Evolutionary conservation across 2,329 filamentous ascomycete species (phyloP), one percentile per base, ranked within the genome.

Genomic region (Trichothecium sympodiale): DNA sequence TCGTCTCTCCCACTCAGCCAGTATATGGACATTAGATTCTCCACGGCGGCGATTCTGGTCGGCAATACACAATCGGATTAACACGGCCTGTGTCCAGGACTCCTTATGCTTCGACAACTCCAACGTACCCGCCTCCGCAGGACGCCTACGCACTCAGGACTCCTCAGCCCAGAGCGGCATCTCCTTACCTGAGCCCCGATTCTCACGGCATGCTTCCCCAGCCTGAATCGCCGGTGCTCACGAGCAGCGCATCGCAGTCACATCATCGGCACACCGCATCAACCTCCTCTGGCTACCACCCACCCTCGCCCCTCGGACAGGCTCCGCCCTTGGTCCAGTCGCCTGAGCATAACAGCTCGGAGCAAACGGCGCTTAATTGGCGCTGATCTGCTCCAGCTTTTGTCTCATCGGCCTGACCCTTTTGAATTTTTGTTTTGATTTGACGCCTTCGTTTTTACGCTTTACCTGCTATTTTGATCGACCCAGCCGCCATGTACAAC

Each of bases 1-100:
- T 75, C 67, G 71, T 76, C 61, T 65, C 68, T 72, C 71, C 71
- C 67, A 64, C 69, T 60, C 69, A 74, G 62, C 61, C 70, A 57
- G 63, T 74, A 62, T 25, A 25, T 75, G 70, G 71, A 73, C 68
- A 25, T 60, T 75, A 71, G 61, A 49, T 57, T 47, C 51, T 51
- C 55, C 59, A 60, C 55, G 57, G 50, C 52, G 60, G 57, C 56
- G 49, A 50, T 46, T 41, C 47, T 52, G 53, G 52, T 48, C 45
- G 46, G 54, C 52, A 52, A 55, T 52, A 57, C 51, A 59, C 53
- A 59, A 59, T 58, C 54, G 69, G 60, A 70, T 74, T 75, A 65
- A 74, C 70, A 25, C 20, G 20, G 10, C 10, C 64, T 52, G 55
- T 55, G 25, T 17, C 34, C 37, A 39, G 37, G 37, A 39, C 35